Percentiles rank a stretch among this genome's conserved stretches.
Conservation (phyloP, 2,329 filamentous ascomycete genomes). For the Colletotrichum simmondsii region DNA sequence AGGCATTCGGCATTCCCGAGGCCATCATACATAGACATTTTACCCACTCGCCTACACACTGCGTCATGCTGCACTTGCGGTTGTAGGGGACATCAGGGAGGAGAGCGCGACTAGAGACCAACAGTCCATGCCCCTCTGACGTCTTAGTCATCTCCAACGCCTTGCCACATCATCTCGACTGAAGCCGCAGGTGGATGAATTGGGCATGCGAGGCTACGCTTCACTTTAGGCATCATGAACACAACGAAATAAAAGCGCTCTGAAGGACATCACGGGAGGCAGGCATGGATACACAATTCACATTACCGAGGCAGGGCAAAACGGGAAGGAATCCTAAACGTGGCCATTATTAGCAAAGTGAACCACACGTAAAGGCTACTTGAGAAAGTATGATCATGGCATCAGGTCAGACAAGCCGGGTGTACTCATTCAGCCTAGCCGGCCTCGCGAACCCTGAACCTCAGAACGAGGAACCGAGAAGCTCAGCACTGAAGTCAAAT, state of each 20-base stretch:
- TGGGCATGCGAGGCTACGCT: not conserved
- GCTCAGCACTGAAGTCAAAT: conserved; percentile 69
- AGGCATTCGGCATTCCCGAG: too few relatives aligned
- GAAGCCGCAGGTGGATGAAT: not conserved
- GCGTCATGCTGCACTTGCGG: too few relatives aligned
- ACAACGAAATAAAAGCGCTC: not conserved
- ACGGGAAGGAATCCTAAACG: not conserved
- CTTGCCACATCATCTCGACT: not conserved
- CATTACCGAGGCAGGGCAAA: not conserved
- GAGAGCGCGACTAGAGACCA: too few relatives aligned
- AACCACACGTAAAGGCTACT: not conserved
- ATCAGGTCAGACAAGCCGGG: conserved; percentile 69
- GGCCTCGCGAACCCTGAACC: conserved; percentile 58
- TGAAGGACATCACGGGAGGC: not conserved
- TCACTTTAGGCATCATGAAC: not conserved
- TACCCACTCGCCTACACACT: too few relatives aligned
- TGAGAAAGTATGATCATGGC: not conserved
- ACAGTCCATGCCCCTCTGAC: too few relatives aligned
- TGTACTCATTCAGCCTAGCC: conserved; percentile 74
- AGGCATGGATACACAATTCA: not conserved
- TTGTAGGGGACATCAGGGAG: too few relatives aligned
- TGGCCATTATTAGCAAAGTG: conserved; percentile 3
- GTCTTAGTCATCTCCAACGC: too few relatives aligned
- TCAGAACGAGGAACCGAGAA: conserved; percentile 48
- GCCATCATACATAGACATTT: too few relatives aligned